These are phyloP conservation scores for Sarcocystis neurona DNA, from an alignment of 169 alveolate species.

Conservation along the genomic window DNA sequence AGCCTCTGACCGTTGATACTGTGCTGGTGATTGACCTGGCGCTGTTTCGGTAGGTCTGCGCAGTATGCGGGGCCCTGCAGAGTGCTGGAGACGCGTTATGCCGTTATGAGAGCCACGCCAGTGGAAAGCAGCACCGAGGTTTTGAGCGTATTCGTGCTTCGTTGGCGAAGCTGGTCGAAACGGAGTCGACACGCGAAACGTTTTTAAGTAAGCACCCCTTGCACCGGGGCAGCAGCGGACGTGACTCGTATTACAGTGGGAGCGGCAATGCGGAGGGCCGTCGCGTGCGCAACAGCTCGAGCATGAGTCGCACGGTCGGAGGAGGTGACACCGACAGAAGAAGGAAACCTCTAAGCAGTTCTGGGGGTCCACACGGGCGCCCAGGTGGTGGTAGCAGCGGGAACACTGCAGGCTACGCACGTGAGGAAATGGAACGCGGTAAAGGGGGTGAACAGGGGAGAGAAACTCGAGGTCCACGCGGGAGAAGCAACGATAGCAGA, in stretches of 20 bases:
- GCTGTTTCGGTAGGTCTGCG: conserved; percentile 77
- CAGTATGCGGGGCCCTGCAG: conserved; percentile 77
- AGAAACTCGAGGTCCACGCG: no score
- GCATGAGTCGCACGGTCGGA: background rate
- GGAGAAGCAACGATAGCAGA: no score
- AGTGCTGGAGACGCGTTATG: conserved; percentile 71
- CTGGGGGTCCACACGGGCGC: no score
- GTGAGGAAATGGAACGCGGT: no score
- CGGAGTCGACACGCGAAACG: conserved; percentile 31
- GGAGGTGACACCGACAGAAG: background rate
- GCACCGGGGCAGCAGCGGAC: background rate
- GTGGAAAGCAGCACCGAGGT: conserved; percentile 77
- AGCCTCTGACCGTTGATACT: no score
- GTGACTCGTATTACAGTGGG: background rate
- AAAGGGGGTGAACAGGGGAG: no score
- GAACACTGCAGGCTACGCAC: no score
- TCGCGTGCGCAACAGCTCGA: background rate
- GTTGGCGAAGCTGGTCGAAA: conserved; percentile 53
- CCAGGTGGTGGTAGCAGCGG: no score
- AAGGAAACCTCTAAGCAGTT: no score
- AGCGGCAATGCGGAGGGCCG: background rate
- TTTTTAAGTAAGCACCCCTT: background rate
- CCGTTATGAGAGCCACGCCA: conserved; percentile 72
- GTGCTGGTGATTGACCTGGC: no score
- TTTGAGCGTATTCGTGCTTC: conserved; percentile 50